A percentile compares a stretch with the other conserved stretches of the same genome.
These are phyloP conservation scores for Escovopsis sp. DNA, from an alignment of 2,329 filamentous ascomycete species.

Conservation along the genomic window DNA sequence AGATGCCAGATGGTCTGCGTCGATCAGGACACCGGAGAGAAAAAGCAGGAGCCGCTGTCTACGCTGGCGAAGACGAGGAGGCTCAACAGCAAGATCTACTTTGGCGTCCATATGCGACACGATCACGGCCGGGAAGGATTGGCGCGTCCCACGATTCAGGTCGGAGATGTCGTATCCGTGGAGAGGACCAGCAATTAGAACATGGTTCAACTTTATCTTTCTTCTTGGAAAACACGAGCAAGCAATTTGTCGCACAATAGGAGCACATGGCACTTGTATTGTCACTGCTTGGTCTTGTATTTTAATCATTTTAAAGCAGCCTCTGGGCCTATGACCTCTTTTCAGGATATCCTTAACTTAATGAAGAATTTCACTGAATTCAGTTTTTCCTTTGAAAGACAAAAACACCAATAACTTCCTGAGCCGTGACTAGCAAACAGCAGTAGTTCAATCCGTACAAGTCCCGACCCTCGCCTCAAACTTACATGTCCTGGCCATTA, in stretches of 20 bases:
- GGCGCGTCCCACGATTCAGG: constrained; percentile 26
- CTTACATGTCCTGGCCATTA: constrained; percentile 20
- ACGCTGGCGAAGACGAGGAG: constrained; percentile 79
- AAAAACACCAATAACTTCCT: no score
- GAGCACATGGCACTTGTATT: no score
- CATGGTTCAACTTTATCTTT: neutral
- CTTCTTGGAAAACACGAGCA: neutral
- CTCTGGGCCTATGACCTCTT: no score
- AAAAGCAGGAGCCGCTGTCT: constrained; percentile 71
- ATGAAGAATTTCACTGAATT: no score
- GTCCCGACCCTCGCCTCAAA: constrained; percentile 8
- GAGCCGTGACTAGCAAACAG: no score
- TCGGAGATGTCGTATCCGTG: constrained; percentile 31
- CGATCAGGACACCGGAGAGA: constrained; percentile 66
- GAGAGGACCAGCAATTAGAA: neutral
- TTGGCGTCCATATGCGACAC: constrained; percentile 66
- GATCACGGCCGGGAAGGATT: constrained; percentile 7
- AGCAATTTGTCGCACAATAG: no score
- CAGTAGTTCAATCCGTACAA: no score
- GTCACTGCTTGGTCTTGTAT: no score
- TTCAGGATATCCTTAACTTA: no score
- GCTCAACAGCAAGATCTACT: constrained; percentile 72
- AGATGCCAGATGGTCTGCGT: constrained; percentile 95
- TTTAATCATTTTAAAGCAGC: no score
- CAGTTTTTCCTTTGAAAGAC: no score